Conservation (phyloP, 2,329 filamentous ascomycete species). For the Scopulariopsis brevicaulis region DNA sequence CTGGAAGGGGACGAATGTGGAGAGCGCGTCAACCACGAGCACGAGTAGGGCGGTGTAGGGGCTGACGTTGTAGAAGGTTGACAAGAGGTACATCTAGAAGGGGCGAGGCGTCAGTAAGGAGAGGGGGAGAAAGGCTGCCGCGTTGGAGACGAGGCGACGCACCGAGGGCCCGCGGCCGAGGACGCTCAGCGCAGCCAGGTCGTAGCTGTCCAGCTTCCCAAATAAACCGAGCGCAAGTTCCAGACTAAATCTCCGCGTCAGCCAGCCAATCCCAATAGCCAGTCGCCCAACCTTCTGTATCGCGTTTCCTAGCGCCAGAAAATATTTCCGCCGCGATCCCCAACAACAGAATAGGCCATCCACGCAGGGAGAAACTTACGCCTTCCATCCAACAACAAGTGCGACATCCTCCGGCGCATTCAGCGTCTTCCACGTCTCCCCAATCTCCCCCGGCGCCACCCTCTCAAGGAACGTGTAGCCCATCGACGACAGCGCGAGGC, state of each 20-base stretch:
- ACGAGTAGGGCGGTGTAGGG: constrained; percentile 47
- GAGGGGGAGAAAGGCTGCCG: constrained; percentile 4
- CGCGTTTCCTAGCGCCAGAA: neutral
- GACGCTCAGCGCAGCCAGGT: constrained; percentile 53
- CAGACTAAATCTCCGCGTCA: constrained; percentile 32
- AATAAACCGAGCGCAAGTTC: constrained; percentile 67
- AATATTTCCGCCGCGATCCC: neutral
- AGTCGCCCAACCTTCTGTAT: neutral
- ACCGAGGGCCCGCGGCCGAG: constrained; percentile 66
- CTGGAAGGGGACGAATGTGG: constrained; percentile 62
- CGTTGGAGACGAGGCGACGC: constrained; percentile 14
- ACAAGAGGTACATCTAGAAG: constrained; percentile 46
- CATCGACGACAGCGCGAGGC: constrained; percentile 49
- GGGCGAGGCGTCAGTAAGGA: neutral
- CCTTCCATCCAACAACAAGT: constrained; percentile 37
- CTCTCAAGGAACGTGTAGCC: constrained; percentile 52
- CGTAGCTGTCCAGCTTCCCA: constrained; percentile 61
- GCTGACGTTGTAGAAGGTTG: constrained; percentile 65
- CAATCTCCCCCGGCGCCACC: constrained; percentile 54
- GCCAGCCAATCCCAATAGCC: constrained; percentile 2
- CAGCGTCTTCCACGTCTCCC: constrained; percentile 50
- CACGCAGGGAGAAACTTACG: constrained; percentile 28
- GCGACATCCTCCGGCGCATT: constrained; percentile 45
- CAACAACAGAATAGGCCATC: neutral
- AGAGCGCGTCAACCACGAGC: constrained; percentile 55